Base-by-base conservation (phyloP, 2,329 filamentous ascomycete genomes). In the Xylaria sp. region DNA sequence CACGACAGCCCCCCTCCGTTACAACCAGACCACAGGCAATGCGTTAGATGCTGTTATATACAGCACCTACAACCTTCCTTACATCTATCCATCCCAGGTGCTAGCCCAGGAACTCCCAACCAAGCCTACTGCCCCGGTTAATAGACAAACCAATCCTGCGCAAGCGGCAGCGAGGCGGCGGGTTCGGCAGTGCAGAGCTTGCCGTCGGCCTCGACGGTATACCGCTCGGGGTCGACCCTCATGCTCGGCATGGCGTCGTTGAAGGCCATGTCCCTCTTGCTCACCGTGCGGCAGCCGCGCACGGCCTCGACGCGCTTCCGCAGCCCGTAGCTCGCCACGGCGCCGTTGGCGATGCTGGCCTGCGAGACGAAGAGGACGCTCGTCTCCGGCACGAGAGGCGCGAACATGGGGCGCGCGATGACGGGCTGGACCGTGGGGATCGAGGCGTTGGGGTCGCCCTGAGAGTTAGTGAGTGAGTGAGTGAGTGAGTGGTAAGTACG, bases 181-280 rank as follows among this genome's bases (percentile, higher is more conserved):
- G 93, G 91, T 76, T 90, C 91, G 0, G 92, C 92, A 41, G 80
- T 83, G 73, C 90, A 93, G 35, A 88, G 79, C 75, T 85, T 77
- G 0, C 91, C 93, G 77, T 97, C 92, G 1, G 93, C 93, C 79
- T 94, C 88, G 25, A 97, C 93, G 15, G 82, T 85, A 79, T 97
- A 98, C 71, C 85, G 88, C 83, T 98, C 94, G 4, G 94, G 91
- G 75, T 98, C 93, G 62, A 98, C 93, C 70, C 82, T 87, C 91
- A 98, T 97, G 78, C 83, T 87, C 13, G 94, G 94, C 86, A 87
- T 92, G 56, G 78, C 78, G 72, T 92, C 87, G 75, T 97, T 97
- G 76, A 87, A 93, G 73, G 92, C 93, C 93, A 97, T 97, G 76
- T 97, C 91, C 70, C 78, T 82, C 83, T 97, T 97, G 43, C 88